Base-by-base conservation (phyloP, 1,139 yeast species). In the Pneumocystis sp. region DNA sequence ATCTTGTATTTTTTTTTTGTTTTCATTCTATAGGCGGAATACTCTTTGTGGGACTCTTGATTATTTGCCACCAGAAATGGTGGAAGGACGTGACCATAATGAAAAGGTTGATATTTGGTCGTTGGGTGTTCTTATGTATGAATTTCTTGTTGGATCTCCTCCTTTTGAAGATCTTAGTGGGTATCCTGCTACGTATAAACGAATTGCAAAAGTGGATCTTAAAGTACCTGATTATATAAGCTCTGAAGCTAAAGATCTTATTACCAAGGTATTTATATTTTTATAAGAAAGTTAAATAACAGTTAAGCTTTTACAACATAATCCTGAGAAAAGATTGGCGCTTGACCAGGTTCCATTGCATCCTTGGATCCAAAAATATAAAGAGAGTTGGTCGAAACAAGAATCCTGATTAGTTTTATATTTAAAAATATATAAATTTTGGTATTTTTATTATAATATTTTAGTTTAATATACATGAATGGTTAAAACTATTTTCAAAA, bases 21-120 rank as follows among this genome's bases (percentile, higher is more conserved):
- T 61, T 34, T 60, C 50, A 37, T 2, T 19, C 12, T 65, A 71
- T 29, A 67, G 85, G 69, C 78, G 97, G 70, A 80, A 84, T 25
- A 93, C 98, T 0, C 83, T 93, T 77, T 93, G 98, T 75, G 98
- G 98, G 0, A 93, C 98, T 0, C 79, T 93, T 59, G 98, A 93
- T 74, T 93, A 93, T 72, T 76, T 93, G 21, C 95, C 98, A 0
- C 98, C 98, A 2, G 98, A 93, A 76, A 87, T 93, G 89, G 89
- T 93, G 17, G 95, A 87, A 70, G 85, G 88, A 1, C 83, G 83
- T 71, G 87, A 85, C 45, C 96, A 93, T 72, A 95, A 88, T 71
- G 81, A 80, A 66, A 79, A 81, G 62, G 96, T 89, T 0, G 98
- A 93, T 73, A 81, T 87, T 15, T 93, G 98, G 98, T 89, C 97